phyloP scores from a whole-genome alignment of 495 filamentous ascomycete genomes.

The Aspergillus olivimuriae region DNA sequence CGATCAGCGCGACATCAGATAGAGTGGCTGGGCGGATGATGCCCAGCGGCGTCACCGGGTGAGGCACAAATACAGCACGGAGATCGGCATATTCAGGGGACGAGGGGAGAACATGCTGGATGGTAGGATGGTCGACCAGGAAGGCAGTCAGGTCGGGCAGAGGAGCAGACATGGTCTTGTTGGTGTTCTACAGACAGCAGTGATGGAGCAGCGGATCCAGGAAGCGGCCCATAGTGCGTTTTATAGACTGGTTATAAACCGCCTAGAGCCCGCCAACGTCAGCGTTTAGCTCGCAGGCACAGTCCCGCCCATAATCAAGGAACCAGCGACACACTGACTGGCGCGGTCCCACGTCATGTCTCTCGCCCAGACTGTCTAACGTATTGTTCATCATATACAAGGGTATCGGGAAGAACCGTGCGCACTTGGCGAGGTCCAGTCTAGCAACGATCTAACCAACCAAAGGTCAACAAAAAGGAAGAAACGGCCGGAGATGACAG shows the following conservation, averaged over 20 bases:
- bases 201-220: too few relatives aligned
- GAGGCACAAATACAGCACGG: background rate
- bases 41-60: background rate
- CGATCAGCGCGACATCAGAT: background rate
- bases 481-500: background rate
- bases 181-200: too few relatives aligned
- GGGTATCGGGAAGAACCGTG: conserved; percentile 15
- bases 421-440: conserved; percentile 1
- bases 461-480: conserved; percentile 3
- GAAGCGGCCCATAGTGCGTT: too few relatives aligned
- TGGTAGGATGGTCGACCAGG: background rate
- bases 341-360: too few relatives aligned
- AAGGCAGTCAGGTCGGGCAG: too few relatives aligned
- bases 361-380: too few relatives aligned
- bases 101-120: background rate
- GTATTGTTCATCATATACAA: conserved; percentile 12
- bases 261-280: too few relatives aligned
- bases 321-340: too few relatives aligned
- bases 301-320: too few relatives aligned
- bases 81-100: background rate
- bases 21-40: background rate
- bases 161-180: too few relatives aligned
- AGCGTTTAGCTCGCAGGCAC: too few relatives aligned
- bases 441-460: conserved; percentile 7
- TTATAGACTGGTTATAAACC: too few relatives aligned